Conservation (phyloP, 176 grass and related monocot genomes). For the Dendrocalamus sinicus region DNA sequence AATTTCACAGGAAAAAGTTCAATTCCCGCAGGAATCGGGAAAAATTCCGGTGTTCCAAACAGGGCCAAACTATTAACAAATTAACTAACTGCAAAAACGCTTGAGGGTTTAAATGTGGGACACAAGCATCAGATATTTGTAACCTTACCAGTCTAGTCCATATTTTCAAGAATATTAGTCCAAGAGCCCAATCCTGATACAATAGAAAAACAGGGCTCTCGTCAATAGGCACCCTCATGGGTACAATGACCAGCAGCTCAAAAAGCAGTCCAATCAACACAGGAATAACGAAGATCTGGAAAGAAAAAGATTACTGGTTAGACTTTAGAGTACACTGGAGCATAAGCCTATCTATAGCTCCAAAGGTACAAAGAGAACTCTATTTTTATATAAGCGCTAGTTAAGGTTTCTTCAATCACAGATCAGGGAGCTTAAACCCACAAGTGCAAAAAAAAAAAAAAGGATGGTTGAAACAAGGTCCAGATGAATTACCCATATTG, state of each 20-base stretch:
- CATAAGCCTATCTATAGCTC: neutral
- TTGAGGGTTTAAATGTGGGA: neutral
- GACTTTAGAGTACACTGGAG: neutral
- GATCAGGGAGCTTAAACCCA: neutral
- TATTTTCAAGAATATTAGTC: constrained; percentile 96
- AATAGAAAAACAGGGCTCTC: constrained; percentile 95
- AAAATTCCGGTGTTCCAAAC: neutral
- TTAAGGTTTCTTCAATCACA: neutral
- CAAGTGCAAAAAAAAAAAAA: constrained; percentile 27
- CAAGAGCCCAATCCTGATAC: constrained; percentile 99
- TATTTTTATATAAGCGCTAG: neutral
- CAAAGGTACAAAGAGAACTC: neutral
- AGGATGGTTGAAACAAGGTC: neutral
- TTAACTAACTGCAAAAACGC: neutral
- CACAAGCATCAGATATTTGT: neutral
- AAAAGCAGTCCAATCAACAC: constrained; percentile 96
- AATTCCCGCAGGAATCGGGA: neutral
- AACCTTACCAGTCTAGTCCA: constrained; percentile 87
- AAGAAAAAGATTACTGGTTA: constrained; percentile 23
- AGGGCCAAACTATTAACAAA: neutral
- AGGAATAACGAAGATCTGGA: constrained; percentile 91
- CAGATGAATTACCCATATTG: constrained; percentile 80
- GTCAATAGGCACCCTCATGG: constrained; percentile 95
- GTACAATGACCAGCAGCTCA: constrained; percentile 94
- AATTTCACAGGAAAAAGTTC: neutral